A percentile compares a stretch with the other conserved stretches of the same genome.
phyloP scores from a whole-genome alignment of 352 stramenopile genomes.

The Phytophthora pinifolia region DNA sequence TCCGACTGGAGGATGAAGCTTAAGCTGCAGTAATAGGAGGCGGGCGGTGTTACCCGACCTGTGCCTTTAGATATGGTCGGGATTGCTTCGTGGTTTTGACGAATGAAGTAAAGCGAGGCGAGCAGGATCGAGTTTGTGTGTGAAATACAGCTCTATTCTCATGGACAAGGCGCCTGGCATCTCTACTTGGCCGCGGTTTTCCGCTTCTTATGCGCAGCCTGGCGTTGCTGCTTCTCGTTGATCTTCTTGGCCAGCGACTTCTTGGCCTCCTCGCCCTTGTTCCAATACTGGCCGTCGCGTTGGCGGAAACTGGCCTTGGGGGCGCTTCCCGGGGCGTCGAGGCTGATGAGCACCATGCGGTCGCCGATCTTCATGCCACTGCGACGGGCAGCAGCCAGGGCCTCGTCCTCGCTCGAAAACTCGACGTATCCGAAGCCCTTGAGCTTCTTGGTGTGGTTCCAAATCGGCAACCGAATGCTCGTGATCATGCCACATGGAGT shows the following conservation, averaged over 20 bases:
- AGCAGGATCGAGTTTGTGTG: too few species aligned
- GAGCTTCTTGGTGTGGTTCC: conserved; percentile 93
- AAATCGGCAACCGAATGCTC: conserved; percentile 92
- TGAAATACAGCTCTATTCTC: conserved; percentile 33
- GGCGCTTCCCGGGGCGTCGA: conserved; percentile 83
- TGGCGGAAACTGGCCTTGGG: conserved; percentile 93
- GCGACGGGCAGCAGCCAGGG: conserved; percentile 62
- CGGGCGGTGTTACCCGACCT: not conserved
- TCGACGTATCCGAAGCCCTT: conserved; percentile 97
- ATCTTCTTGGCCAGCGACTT: conserved; percentile 80
- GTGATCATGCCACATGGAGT: conserved; percentile 87
- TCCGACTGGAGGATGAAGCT: not conserved
- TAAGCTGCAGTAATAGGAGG: conserved; percentile 11
- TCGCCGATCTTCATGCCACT: conserved; percentile 88
- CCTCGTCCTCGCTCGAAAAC: conserved; percentile 80
- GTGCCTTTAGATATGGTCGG: conserved; percentile 3
- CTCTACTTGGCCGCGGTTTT: conserved; percentile 35
- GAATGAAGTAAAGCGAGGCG: too few species aligned
- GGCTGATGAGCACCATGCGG: conserved; percentile 91
- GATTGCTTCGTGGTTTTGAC: not conserved
- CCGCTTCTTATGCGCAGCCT: conserved; percentile 48
- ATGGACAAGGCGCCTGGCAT: conserved; percentile 5
- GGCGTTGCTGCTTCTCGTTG: conserved; percentile 57
- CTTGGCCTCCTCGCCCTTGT: conserved; percentile 86
- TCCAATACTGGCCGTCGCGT: conserved; percentile 85